Percentiles rank a stretch among this genome's conserved stretches.
Conservation (phyloP, 306 rosid species). For the Sophora flavescens region DNA sequence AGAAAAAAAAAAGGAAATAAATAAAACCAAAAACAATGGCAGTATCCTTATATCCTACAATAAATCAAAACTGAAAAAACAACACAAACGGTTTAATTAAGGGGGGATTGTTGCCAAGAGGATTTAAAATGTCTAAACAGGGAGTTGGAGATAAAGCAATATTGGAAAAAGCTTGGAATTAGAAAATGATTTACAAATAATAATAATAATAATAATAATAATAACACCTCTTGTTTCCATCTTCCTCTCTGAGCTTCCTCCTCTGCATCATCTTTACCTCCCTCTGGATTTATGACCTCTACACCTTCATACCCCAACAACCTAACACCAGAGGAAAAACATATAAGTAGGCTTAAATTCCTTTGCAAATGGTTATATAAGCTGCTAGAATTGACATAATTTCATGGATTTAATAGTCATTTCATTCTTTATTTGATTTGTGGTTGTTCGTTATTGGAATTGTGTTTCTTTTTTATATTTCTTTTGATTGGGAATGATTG, state of each 20-base stretch:
- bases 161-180: background rate
- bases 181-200: background rate
- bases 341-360: conserved; percentile 41
- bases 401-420: conserved; percentile 4
- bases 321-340: conserved; percentile 50
- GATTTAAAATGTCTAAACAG: conserved; percentile 26
- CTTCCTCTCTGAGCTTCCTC: conserved; percentile 93
- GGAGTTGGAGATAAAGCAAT: conserved; percentile 6
- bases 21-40: background rate
- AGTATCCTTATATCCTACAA: background rate
- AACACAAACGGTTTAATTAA: conserved; percentile 20
- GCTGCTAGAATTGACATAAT: conserved; percentile 4
- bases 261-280: conserved; percentile 92
- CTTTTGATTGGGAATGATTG: background rate
- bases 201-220: conserved; percentile 1
- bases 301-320: conserved; percentile 88
- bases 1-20: background rate
- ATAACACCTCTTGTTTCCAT: conserved; percentile 86
- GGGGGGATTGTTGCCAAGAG: background rate
- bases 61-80: conserved; percentile 21
- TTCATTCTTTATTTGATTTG: background rate
- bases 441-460: conserved; percentile 3
- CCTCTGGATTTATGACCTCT: conserved; percentile 94
- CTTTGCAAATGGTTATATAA: background rate
- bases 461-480: background rate